These are phyloP conservation scores for Backusella parvicylindrica DNA, from an alignment of 192 early-diverging fungal genomes.

Conservation along the genomic window DNA sequence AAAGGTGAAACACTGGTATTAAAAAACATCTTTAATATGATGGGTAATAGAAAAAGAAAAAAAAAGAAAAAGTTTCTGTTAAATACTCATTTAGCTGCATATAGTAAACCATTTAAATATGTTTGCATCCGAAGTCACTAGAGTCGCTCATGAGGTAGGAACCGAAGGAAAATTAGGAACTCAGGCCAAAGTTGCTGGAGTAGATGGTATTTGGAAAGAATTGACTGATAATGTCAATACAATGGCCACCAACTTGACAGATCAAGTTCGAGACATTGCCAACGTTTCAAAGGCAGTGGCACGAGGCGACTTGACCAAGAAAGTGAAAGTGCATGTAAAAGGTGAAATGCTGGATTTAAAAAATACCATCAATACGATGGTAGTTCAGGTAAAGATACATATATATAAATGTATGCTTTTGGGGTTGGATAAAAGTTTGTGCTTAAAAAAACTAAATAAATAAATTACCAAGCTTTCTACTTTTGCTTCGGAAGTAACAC, in stretches of 20 bases:
- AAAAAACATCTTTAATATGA: slow-evolving; percentile 54
- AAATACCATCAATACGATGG: slow-evolving; percentile 66
- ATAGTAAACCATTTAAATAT: slow-evolving; percentile 59
- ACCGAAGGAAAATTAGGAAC: slow-evolving; percentile 68
- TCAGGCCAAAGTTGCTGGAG: slow-evolving; percentile 54
- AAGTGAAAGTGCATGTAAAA: slow-evolving; percentile 53
- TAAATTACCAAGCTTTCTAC: slow-evolving; percentile 32
- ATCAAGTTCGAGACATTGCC: slow-evolving; percentile 66
- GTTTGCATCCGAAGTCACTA: slow-evolving; percentile 34
- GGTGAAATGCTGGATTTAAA: slow-evolving; percentile 70
- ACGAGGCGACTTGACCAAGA: slow-evolving; percentile 57
- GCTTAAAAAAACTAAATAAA: background rate
- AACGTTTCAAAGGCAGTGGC: slow-evolving; percentile 63
- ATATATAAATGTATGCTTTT: no score
- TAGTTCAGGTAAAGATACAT: slow-evolving; percentile 60
- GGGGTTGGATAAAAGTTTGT: no score
- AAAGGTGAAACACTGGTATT: slow-evolving; percentile 57
- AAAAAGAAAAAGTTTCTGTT: background rate
- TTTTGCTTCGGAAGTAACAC: slow-evolving; percentile 32
- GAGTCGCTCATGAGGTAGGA: slow-evolving; percentile 61
- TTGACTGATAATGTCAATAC: slow-evolving; percentile 69
- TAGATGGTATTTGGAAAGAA: slow-evolving; percentile 63
- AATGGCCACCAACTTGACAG: slow-evolving; percentile 67
- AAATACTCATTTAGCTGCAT: background rate
- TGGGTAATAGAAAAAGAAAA: slow-evolving; percentile 24